These are phyloP conservation scores for Mortierella sp. DNA, from an alignment of 371 early-diverging fungal genomes.

Conservation along the genomic window DNA sequence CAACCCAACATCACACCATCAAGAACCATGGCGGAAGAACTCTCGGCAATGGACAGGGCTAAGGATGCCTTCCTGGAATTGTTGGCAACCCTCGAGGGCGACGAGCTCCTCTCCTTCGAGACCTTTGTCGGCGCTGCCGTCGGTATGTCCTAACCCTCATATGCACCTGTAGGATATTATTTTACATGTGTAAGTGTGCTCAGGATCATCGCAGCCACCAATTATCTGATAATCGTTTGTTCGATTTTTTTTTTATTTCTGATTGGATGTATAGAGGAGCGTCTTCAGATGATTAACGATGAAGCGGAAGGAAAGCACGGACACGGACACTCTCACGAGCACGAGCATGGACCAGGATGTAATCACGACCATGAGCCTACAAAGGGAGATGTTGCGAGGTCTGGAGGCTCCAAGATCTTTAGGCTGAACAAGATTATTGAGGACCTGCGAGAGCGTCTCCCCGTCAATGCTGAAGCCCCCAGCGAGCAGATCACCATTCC, in stretches of 20 bases:
- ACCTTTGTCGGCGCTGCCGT: constrained; percentile 69
- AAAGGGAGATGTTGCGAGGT: constrained; percentile 33
- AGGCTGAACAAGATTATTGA: constrained; percentile 63
- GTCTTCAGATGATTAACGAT: constrained; percentile 43
- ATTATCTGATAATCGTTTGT: background rate
- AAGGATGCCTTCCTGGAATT: constrained; percentile 69
- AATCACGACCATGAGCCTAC: constrained; percentile 33
- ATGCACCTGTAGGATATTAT: background rate
- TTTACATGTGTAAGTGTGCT: background rate
- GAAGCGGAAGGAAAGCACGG: constrained; percentile 26
- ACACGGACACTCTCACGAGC: constrained; percentile 8
- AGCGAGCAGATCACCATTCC: constrained; percentile 71
- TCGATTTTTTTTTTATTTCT: background rate
- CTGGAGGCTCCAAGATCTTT: constrained; percentile 51
- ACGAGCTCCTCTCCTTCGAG: constrained; percentile 67
- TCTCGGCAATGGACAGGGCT: constrained; percentile 56
- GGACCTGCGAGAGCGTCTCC: constrained; percentile 67
- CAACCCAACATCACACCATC: constrained; percentile 1
- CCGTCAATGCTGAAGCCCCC: constrained; percentile 74
- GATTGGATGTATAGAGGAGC: constrained; percentile 28
- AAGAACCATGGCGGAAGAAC: constrained; percentile 21
- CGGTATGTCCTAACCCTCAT: constrained; percentile 44
- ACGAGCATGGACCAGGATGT: constrained; percentile 42
- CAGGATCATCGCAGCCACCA: background rate
- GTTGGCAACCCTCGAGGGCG: constrained; percentile 63